Evolutionary conservation across 371 early-diverging fungal genomes (phyloP), one percentile per base, ranked within the genome.

Genomic region (Mucor plumbeus): DNA sequence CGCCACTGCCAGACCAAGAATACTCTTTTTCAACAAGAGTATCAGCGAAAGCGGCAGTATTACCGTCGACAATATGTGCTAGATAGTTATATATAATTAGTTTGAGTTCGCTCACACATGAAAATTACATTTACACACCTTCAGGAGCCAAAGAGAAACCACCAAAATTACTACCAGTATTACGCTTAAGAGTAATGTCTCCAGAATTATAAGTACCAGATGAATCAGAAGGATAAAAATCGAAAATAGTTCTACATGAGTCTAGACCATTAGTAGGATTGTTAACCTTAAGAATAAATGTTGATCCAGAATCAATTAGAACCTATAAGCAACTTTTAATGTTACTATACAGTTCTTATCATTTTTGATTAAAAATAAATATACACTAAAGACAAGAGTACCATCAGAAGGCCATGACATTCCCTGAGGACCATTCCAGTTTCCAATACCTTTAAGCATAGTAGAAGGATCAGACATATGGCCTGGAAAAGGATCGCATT

Each of bases 171-270:
- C 67, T 58, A 2, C 63, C 71, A 6, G 69, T 71, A 43, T 63
- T 56, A 41, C 77, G 59, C 19, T 13, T 1, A 67, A 26, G 2
- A 54, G 61, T 19, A 69, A 64, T 17, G 34, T 17, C 6, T 69
- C 66, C 35, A 1, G 58, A 50, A 0, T 9, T 13, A 21, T 64
- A 76, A 13, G 41, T 44, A 8, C 74, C 74, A 13, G 17, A 15
- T 0, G 21, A 5, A 59, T 73, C 71, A 21, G 61, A 59, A 5
- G 77, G 71, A 19, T 73, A 76, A 10, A 73, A 69, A 59, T 76
- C 71, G 19, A 59, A 74, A 39, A 76, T 59, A 0, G 66, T 48
- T 1, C 35, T 57, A 21, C 71, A 73, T 5, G 19, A 14, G 19
- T 55, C 6, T 13, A 63, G 59, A 1, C 70, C 76, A 1, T 31